phyloP scores from a whole-genome alignment of 768 basidiomycete species.

The Galerina sulciceps region DNA sequence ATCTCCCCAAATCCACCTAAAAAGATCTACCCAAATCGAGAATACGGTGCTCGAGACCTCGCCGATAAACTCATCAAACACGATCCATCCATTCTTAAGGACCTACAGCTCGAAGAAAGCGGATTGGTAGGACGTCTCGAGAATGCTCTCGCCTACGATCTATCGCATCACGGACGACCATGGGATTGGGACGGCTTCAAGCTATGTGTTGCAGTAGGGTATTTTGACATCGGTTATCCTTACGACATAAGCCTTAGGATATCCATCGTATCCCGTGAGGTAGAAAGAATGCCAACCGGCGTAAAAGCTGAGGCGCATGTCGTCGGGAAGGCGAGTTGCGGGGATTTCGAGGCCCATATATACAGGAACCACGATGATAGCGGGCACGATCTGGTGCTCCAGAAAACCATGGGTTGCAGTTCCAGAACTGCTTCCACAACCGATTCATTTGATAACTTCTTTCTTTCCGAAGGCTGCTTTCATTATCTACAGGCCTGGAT shows the following conservation, averaged over 20 bases:
- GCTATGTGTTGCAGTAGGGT: conserved; percentile 9
- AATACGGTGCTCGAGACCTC: not conserved
- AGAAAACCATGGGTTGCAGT: not conserved
- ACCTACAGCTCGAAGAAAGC: not conserved
- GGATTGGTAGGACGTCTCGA: not conserved
- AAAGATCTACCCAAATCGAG: not conserved
- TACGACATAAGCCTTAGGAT: not conserved
- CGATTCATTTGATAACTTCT: not conserved
- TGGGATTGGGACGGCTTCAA: not conserved
- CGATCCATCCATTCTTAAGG: not conserved
- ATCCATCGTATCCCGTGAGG: not conserved
- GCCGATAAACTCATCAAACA: not conserved
- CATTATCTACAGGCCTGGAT: not conserved
- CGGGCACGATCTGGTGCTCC: not conserved
- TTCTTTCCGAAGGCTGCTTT: not conserved
- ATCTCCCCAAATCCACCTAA: not conserved
- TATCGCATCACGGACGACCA: not conserved
- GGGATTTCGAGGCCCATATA: not conserved
- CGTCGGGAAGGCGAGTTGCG: not conserved
- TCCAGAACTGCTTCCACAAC: not conserved
- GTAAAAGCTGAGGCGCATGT: not conserved
- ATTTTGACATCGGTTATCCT: conserved; percentile 3
- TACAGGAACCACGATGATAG: not conserved
- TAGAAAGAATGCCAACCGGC: not conserved
- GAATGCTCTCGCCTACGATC: not conserved